phyloP scores from a whole-genome alignment of 768 basidiomycete genomes.

The Saitozyma podzolica region DNA sequence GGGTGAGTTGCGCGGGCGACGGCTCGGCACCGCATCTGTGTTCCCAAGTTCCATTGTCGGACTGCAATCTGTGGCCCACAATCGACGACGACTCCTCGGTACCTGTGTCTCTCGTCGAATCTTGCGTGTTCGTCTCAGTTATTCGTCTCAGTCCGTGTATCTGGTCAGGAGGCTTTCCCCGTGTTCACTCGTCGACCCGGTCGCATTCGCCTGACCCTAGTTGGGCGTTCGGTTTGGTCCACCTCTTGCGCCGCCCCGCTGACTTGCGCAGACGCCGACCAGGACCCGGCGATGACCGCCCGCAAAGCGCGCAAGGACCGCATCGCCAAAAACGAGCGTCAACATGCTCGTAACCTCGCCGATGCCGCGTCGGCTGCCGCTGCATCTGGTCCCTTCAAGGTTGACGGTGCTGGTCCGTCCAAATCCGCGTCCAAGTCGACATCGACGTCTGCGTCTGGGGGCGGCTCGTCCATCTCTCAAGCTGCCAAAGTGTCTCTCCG shows the following conservation, averaged over 20 bases:
- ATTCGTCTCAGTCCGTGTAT: too few relatives aligned
- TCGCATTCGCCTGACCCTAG: too few relatives aligned
- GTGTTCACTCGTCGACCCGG: too few relatives aligned
- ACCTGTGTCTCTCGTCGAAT: too few relatives aligned
- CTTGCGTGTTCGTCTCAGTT: too few relatives aligned
- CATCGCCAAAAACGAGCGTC: constrained; percentile 79
- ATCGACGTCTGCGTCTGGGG: neutral
- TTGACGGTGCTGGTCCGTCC: neutral
- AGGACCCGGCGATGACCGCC: constrained; percentile 74
- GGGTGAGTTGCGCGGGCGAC: constrained; percentile 57
- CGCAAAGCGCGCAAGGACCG: constrained; percentile 77
- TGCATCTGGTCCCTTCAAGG: constrained; percentile 4
- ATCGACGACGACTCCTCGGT: too few relatives aligned
- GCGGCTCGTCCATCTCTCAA: constrained; percentile 9
- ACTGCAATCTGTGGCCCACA: too few relatives aligned
- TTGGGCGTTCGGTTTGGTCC: neutral
- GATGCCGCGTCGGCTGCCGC: constrained; percentile 56
- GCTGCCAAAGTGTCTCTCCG: constrained; percentile 9
- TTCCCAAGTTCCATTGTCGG: too few relatives aligned
- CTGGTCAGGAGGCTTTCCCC: too few relatives aligned
- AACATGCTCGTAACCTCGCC: constrained; percentile 69
- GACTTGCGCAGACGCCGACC: constrained; percentile 64
- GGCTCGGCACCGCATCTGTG: too few relatives aligned
- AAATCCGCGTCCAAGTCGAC: neutral
- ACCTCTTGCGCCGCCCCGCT: neutral